Evolutionary conservation across 495 filamentous ascomycete species (phyloP).

Genomic region (Niebla homalea): DNA sequence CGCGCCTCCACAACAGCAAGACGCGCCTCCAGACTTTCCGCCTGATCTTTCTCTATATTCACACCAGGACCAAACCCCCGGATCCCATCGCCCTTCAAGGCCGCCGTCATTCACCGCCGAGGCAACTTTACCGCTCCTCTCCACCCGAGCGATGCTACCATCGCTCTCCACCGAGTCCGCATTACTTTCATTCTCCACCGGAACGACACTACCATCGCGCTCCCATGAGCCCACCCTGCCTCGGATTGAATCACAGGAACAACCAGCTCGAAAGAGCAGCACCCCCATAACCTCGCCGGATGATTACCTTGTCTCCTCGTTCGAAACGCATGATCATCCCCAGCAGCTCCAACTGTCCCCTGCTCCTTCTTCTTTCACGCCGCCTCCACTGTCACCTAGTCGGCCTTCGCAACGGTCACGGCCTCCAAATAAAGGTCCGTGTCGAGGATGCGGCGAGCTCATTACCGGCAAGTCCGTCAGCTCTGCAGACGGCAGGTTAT

Average conservation of each 20-base stretch:
- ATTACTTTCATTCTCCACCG: not conserved
- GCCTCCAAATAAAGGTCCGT: slow-evolving; percentile 50
- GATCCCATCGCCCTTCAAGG: not conserved
- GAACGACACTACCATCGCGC: not conserved
- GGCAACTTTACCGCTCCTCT: too few relatives aligned
- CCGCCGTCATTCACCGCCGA: too few relatives aligned
- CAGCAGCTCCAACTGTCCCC: slow-evolving; percentile 15
- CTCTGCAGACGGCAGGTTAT: slow-evolving; percentile 83
- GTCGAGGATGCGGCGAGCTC: slow-evolving; percentile 62
- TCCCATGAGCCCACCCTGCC: slow-evolving; percentile 2
- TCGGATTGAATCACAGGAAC: slow-evolving; percentile 47
- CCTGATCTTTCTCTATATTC: not conserved
- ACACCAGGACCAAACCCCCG: not conserved
- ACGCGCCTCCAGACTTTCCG: not conserved
- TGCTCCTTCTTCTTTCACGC: slow-evolving; percentile 12
- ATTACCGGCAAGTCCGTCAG: slow-evolving; percentile 90
- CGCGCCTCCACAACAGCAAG: slow-evolving; percentile 2
- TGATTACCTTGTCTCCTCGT: slow-evolving; percentile 14
- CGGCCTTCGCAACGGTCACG: slow-evolving; percentile 19
- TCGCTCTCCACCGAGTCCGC: not conserved
- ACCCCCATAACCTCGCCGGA: slow-evolving; percentile 26
- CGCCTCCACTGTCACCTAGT: slow-evolving; percentile 14
- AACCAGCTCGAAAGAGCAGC: slow-evolving; percentile 28
- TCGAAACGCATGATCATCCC: slow-evolving; percentile 14
- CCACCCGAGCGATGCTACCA: too few relatives aligned